phyloP scores from a whole-genome alignment of 1,139 yeast species.

The Pichia sp. region DNA sequence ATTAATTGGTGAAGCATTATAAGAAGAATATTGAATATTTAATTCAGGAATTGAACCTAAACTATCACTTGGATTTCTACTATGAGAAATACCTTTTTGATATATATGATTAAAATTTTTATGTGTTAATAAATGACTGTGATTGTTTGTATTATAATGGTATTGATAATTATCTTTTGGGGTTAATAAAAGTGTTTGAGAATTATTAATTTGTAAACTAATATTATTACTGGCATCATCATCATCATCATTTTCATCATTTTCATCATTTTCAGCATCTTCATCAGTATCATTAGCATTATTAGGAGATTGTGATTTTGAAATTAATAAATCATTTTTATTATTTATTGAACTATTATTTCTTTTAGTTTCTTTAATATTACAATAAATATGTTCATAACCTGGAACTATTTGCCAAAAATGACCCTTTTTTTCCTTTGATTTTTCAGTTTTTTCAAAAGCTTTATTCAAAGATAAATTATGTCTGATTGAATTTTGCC shows the following conservation, averaged over 20 bases:
- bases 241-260: neutral
- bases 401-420: conserved; percentile 91
- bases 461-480: conserved; percentile 78
- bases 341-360: conserved; percentile 7
- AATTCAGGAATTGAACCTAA: conserved; percentile 33
- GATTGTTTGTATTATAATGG: neutral
- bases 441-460: conserved; percentile 82
- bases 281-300: neutral
- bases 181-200: neutral
- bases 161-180: neutral
- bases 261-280: neutral
- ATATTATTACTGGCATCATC: no score
- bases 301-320: neutral
- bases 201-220: neutral
- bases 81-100: neutral
- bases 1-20: conserved; percentile 13
- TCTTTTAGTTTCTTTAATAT: conserved; percentile 38
- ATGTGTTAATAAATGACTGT: conserved; percentile 1
- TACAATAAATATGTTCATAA: conserved; percentile 74
- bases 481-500: conserved; percentile 87
- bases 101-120: conserved; percentile 1
- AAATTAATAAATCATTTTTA: neutral
- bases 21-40: conserved; percentile 36
- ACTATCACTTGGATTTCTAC: conserved; percentile 5
- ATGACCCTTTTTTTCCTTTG: conserved; percentile 95